phyloP scores from a whole-genome alignment of 2,329 filamentous ascomycete genomes.

The Cordyceps javanica region DNA sequence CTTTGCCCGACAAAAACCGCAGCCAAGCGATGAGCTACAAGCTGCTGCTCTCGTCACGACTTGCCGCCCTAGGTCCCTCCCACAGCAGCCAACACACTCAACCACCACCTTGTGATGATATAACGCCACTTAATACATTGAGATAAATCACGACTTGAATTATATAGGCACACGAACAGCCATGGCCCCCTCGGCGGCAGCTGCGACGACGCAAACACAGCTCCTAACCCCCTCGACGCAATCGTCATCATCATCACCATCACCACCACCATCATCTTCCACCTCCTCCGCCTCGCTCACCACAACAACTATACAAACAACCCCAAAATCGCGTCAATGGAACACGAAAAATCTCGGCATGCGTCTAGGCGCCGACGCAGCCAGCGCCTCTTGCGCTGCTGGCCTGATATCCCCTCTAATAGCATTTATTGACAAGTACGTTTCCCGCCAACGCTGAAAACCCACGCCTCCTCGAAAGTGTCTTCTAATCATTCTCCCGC shows the following conservation, averaged over 20 bases:
- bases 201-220: not conserved
- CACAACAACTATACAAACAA: not conserved
- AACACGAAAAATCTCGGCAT: conserved; percentile 68
- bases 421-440: conserved; percentile 77
- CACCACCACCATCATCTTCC: not conserved
- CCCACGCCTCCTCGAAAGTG: not conserved
- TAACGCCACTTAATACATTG: too few species aligned
- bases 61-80: too few species aligned
- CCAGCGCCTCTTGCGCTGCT: conserved; percentile 65
- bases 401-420: conserved; percentile 77
- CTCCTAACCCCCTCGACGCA: not conserved
- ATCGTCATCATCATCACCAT: not conserved
- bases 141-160: too few species aligned
- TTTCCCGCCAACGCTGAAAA: not conserved
- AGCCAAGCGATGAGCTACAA: not conserved
- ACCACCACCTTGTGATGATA: too few species aligned
- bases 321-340: conserved; percentile 39
- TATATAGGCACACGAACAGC: not conserved
- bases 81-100: too few species aligned
- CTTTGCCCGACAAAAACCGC: not conserved
- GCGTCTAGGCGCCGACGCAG: conserved; percentile 61
- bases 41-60: not conserved
- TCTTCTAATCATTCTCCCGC: too few species aligned
- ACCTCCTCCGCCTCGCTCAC: not conserved
- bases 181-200: not conserved